phyloP scores from a whole-genome alignment of 352 stramenopile species.

The Phytopythium montanum region DNA sequence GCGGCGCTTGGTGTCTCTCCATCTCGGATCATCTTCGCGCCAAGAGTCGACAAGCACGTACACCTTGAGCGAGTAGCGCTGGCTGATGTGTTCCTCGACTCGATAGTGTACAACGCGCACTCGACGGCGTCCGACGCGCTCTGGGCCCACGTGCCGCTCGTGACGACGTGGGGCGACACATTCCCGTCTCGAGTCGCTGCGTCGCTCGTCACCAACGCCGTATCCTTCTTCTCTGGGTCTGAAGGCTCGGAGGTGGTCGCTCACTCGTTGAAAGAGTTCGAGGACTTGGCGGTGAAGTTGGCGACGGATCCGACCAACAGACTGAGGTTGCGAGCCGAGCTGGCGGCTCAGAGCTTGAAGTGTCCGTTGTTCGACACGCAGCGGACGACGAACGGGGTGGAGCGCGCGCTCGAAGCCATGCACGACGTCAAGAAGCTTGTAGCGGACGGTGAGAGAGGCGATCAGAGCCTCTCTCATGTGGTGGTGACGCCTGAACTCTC shows the following conservation, averaged over 20 bases:
- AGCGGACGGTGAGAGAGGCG: background rate
- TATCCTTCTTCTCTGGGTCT: conserved; percentile 6
- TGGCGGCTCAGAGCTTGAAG: conserved; percentile 26
- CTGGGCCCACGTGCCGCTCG: conserved; percentile 84
- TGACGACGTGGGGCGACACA: conserved; percentile 78
- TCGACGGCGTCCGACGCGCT: conserved; percentile 92
- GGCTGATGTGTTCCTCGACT: conserved; percentile 95
- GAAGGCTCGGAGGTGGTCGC: conserved; percentile 26
- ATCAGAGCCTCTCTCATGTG: conserved; percentile 27
- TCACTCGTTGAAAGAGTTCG: conserved; percentile 67
- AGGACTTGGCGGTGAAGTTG: conserved; percentile 54
- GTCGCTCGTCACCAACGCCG: conserved; percentile 41
- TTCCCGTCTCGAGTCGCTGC: conserved; percentile 75
- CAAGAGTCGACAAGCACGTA: conserved; percentile 40
- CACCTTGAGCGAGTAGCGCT: conserved; percentile 81
- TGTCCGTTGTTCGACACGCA: conserved; percentile 76
- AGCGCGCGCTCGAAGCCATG: conserved; percentile 64
- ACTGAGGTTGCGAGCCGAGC: conserved; percentile 18
- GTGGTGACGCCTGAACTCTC: conserved; percentile 28
- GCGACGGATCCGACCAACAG: conserved; percentile 21
- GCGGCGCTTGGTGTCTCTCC: conserved; percentile 55
- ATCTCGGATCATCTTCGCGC: conserved; percentile 66
- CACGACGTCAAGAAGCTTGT: conserved; percentile 38
- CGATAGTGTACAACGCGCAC: conserved; percentile 95
- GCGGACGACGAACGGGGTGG: conserved; percentile 53